These are phyloP conservation scores for Colletotrichum tofieldiae DNA, from an alignment of 2,329 filamentous ascomycete genomes.

Conservation along the genomic window DNA sequence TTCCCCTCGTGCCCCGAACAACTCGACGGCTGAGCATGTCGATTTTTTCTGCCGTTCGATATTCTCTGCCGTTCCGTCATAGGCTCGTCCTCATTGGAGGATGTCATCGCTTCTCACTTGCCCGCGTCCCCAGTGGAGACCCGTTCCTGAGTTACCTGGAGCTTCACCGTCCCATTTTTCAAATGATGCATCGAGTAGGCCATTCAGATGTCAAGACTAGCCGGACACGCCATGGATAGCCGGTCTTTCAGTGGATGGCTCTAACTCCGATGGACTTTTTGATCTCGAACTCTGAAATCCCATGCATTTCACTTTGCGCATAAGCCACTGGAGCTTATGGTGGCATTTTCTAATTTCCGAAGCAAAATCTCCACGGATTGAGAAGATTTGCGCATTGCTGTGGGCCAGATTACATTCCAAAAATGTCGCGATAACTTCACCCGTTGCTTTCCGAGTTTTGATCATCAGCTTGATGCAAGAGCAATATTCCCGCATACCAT, in stretches of 20 bases:
- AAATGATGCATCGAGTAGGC: background rate
- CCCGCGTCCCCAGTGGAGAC: too few relatives aligned
- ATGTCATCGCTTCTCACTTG: too few relatives aligned
- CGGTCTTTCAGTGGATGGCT: background rate
- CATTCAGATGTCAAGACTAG: background rate
- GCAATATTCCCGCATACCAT: background rate
- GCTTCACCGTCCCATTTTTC: background rate
- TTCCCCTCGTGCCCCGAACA: background rate
- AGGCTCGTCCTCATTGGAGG: too few relatives aligned
- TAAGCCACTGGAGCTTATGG: background rate
- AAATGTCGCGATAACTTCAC: background rate
- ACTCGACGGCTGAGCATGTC: background rate
- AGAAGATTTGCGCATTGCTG: background rate
- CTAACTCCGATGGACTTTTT: conserved; percentile 33
- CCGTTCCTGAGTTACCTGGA: background rate
- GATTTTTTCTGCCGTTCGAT: background rate
- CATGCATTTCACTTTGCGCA: background rate
- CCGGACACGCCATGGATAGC: background rate
- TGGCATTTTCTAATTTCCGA: background rate
- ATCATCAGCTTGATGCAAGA: background rate
- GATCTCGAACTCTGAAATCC: conserved; percentile 31
- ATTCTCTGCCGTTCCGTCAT: background rate
- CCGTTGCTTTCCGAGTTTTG: background rate
- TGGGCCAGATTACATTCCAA: background rate
- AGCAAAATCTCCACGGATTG: conserved; percentile 2